Evolutionary conservation across 306 rosid genomes (phyloP).

Genomic region (Hippophae rhamnoides): DNA sequence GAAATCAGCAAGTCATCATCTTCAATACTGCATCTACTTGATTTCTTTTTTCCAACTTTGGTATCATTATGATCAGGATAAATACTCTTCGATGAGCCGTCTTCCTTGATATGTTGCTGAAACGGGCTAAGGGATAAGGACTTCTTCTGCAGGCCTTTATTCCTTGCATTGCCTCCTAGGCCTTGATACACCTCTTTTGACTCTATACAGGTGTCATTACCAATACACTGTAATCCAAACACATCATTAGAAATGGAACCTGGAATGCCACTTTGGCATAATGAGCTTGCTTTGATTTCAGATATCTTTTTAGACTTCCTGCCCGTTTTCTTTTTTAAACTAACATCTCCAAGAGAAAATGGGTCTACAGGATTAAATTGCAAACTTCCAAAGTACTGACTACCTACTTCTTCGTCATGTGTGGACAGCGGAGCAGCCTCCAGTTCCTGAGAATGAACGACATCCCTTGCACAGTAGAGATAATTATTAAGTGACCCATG

Average conservation of each 20-base stretch:
- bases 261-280: conserved; percentile 28
- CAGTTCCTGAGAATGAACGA: conserved; percentile 29
- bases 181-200: conserved; percentile 35
- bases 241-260: conserved; percentile 33
- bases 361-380: conserved; percentile 26
- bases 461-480: conserved; percentile 22
- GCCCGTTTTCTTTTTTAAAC: conserved; percentile 50
- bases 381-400: conserved; percentile 28
- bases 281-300: conserved; percentile 50
- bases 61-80: conserved; percentile 20
- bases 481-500: conserved; percentile 20
- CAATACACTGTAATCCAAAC: conserved; percentile 27
- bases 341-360: conserved; percentile 33
- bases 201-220: conserved; percentile 25
- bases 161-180: conserved; percentile 28
- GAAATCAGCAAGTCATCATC: conserved; percentile 90
- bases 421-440: conserved; percentile 22
- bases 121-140: conserved; percentile 27
- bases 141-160: conserved; percentile 27
- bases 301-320: conserved; percentile 81
- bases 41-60: conserved; percentile 34
- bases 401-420: conserved; percentile 28
- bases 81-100: conserved; percentile 24
- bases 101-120: conserved; percentile 32
- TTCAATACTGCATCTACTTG: conserved; percentile 53